phyloP scores from a whole-genome alignment of 116 monocot genomes.

The Papilionanthe hybrid region DNA sequence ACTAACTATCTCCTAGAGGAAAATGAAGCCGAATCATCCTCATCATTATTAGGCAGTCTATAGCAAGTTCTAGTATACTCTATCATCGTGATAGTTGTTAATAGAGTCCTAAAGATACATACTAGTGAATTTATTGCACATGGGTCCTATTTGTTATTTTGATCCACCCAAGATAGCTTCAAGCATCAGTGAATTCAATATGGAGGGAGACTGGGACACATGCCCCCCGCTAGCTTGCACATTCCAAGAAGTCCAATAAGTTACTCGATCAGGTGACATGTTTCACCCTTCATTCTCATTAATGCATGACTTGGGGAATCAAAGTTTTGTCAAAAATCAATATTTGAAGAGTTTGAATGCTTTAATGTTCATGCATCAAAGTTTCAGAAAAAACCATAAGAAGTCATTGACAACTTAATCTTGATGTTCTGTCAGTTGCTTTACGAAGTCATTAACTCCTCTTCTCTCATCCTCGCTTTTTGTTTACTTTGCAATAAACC shows the following conservation, averaged over 20 bases:
- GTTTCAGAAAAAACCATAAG: too few relatives aligned
- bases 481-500: too few relatives aligned
- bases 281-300: background rate
- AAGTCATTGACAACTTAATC: too few relatives aligned
- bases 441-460: too few relatives aligned
- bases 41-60: background rate
- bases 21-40: background rate
- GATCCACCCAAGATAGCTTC: background rate
- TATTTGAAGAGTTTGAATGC: background rate
- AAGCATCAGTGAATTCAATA: background rate
- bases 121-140: background rate
- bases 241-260: too few relatives aligned
- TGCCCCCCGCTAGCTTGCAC: too few relatives aligned
- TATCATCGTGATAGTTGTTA: background rate
- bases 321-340: background rate
- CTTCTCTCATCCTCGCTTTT: too few relatives aligned
- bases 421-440: too few relatives aligned
- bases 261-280: too few relatives aligned
- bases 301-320: background rate
- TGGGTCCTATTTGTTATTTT: background rate
- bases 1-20: background rate
- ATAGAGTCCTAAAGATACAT: background rate
- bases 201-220: too few relatives aligned
- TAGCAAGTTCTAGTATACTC: background rate
- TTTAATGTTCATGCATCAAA: too few relatives aligned